Percentiles rank a stretch among this genome's conserved stretches.
Evolutionary conservation across 2,329 filamentous ascomycete species (phyloP).

Genomic region (Cercospora zeina): DNA sequence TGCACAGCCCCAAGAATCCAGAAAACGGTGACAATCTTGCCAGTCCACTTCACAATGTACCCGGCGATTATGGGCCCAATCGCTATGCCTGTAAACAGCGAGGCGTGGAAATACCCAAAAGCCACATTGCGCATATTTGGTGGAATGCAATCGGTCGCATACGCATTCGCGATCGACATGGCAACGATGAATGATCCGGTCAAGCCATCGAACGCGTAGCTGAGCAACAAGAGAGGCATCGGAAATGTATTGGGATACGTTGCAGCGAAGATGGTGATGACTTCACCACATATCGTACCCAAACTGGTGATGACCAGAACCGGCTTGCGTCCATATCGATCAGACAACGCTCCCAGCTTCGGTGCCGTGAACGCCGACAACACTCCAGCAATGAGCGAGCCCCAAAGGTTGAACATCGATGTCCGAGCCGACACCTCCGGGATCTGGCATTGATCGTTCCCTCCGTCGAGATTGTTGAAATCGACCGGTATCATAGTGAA

Average conservation of each 20-base stretch:
- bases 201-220: conserved; percentile 76
- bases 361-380: conserved; percentile 80
- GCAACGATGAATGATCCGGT: conserved; percentile 86
- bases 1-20: conserved; percentile 77
- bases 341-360: conserved; percentile 79
- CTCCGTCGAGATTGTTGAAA: conserved; percentile 54
- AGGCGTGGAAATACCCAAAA: conserved; percentile 88
- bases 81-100: conserved; percentile 84
- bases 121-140: conserved; percentile 76
- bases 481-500: conserved; percentile 65
- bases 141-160: conserved; percentile 83
- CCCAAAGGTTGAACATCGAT: conserved; percentile 74
- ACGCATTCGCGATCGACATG: conserved; percentile 77
- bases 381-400: conserved; percentile 71
- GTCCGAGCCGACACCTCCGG: conserved; percentile 75
- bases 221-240: conserved; percentile 77
- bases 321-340: conserved; percentile 76
- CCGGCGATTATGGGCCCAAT: conserved; percentile 80
- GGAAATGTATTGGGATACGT: conserved; percentile 70
- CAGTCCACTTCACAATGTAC: conserved; percentile 73
- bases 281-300: conserved; percentile 73
- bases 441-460: conserved; percentile 77
- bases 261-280: conserved; percentile 75
- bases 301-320: conserved; percentile 71
- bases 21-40: conserved; percentile 76